A percentile compares a stretch with the other conserved stretches of the same genome.
Conservation (phyloP, 1,284 basidiomycete species). For the Paramarasmius palmivorus region DNA sequence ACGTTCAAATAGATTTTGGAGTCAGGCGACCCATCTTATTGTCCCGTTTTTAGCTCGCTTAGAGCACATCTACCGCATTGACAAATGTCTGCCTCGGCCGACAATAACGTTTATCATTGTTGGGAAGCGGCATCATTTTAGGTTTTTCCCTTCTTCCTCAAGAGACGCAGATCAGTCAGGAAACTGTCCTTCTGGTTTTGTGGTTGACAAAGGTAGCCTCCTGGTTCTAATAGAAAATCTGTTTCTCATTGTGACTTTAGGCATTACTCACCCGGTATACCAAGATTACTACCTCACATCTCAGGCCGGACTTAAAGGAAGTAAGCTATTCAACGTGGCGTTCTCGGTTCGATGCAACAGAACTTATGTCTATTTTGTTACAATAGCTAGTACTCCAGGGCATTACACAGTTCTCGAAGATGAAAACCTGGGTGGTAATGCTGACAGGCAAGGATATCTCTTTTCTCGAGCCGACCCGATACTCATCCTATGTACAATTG, state of each 20-base stretch:
- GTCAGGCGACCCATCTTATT: background rate
- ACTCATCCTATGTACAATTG: background rate
- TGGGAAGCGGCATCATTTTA: constrained; percentile 39
- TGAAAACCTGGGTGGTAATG: constrained; percentile 9
- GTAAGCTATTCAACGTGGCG: constrained; percentile 21
- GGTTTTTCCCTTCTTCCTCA: constrained; percentile 37
- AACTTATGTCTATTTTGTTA: background rate
- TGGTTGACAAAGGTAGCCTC: constrained; percentile 28
- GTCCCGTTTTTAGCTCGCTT: constrained; percentile 6
- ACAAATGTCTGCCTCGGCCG: constrained; percentile 16
- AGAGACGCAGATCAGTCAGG: constrained; percentile 25
- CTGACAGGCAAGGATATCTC: constrained; percentile 19
- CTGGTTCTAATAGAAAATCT: background rate
- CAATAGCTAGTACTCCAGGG: constrained; percentile 31
- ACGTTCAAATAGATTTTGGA: constrained; percentile 2
- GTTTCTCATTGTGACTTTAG: constrained; percentile 11
- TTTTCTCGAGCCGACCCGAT: background rate
- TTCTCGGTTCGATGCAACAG: background rate
- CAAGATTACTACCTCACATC: constrained; percentile 38
- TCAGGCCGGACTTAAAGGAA: constrained; percentile 36
- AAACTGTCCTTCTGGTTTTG: constrained; percentile 32
- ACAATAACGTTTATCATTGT: constrained; percentile 36
- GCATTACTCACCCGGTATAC: constrained; percentile 30
- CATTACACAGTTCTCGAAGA: constrained; percentile 32
- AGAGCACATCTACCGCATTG: constrained; percentile 8